Conservation (phyloP, 768 basidiomycete species). For the Lyophyllum shimeji region DNA sequence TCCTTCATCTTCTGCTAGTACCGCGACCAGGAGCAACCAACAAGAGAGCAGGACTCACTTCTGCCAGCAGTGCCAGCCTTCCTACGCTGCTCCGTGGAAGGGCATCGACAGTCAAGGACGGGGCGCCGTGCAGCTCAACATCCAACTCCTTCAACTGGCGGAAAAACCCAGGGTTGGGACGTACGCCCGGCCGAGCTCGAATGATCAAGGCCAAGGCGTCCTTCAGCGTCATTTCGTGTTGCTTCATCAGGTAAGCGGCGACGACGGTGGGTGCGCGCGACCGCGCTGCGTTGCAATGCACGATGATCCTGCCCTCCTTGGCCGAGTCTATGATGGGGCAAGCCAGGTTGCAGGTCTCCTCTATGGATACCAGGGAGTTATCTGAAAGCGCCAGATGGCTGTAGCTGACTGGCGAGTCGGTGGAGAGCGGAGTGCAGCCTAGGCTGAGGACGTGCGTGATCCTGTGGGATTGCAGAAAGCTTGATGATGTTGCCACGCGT, state of each 20-base stretch:
- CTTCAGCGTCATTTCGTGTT: conserved; percentile 33
- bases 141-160: conserved; percentile 39
- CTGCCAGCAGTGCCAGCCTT: too few relatives aligned
- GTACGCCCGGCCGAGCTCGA: conserved; percentile 32
- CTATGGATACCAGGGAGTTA: conserved; percentile 27
- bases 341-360: conserved; percentile 25
- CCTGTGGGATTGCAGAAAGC: conserved; percentile 30
- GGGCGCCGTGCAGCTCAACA: conserved; percentile 13
- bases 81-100: too few relatives aligned
- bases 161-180: conserved; percentile 44
- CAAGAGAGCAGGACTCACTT: too few relatives aligned
- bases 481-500: conserved; percentile 32
- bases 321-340: conserved; percentile 28
- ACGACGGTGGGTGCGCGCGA: conserved; percentile 46
- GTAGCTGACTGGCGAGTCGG: conserved; percentile 25
- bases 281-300: conserved; percentile 45
- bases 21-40: too few relatives aligned
- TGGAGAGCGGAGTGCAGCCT: conserved; percentile 29
- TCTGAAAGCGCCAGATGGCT: conserved; percentile 41
- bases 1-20: too few relatives aligned
- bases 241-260: conserved; percentile 40
- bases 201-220: conserved; percentile 35
- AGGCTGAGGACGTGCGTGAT: conserved; percentile 44
- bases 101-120: too few relatives aligned
- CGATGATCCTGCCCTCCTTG: conserved; percentile 31